Evolutionary conservation across 352 stramenopile species (phyloP), one percentile per base, ranked within the genome.

Genomic region (Globisporangium paroecandrum): DNA sequence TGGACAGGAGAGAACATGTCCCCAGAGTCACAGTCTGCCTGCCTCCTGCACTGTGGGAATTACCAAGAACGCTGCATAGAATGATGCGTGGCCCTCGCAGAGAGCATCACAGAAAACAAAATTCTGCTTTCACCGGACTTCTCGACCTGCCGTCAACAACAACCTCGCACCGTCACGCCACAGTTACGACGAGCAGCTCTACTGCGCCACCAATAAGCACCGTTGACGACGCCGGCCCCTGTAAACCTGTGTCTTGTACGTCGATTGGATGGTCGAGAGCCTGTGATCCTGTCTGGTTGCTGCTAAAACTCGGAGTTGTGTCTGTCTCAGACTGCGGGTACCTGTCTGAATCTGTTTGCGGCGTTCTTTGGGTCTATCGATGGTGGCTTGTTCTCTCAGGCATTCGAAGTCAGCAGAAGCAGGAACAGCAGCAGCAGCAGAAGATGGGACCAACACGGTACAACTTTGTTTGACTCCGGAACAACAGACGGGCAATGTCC

Each of bases 401-500:
- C 41, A 20, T 18, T 54, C 41, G 29, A 56, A 57, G 8, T 25
- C 38, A 38, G n/a, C 43, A 24, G 38, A 25, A 66, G 18, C 56
- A 49, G 56, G n/a, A 49, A 13, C 34, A 32, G 56, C 32, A 27
- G 25, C 25, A 62, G n/a, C 56, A 49, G 22, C 29, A 27, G 29
- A 38, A 49, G 38, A 66, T 46, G 51, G 18, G 24, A 51, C 18
- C 18, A 58, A 67, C 18, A 67, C 18, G 18, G 49, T n/a, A 67
- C 49, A 77, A 74, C 55, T 62, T 20, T 46, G 46, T 68, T 77
- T 69, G 63, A 74, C 68, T 73, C 73, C 62, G 77, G 70, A 82
- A 79, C 68, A 80, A 77, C 74, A 74, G 73, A 79, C 77, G 72
- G 56, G 58, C 68, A 62, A 55, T 75, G 75, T 84, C 77, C 77